A percentile compares a stretch with the other conserved stretches of the same genome.
Conservation (phyloP, 805 yeast species). For the Metahyphopichia silvanorum region DNA sequence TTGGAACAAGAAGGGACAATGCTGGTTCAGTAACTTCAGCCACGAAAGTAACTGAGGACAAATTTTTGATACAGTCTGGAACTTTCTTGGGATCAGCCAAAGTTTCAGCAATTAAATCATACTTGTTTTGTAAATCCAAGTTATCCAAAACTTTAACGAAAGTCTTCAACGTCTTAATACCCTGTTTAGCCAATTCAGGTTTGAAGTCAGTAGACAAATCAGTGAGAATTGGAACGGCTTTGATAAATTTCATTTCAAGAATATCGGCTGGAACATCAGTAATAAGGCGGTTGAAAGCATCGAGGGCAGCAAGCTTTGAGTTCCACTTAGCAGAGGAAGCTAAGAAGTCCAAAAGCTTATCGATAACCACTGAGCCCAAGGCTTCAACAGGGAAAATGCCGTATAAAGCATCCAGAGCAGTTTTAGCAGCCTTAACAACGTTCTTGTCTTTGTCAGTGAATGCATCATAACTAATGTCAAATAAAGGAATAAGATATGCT, state of each 20-base stretch:
- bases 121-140: slow-evolving; percentile 85
- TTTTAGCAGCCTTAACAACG: slow-evolving; percentile 83
- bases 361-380: slow-evolving; percentile 65
- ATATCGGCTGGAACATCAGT: slow-evolving; percentile 83
- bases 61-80: slow-evolving; percentile 81
- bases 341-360: slow-evolving; percentile 59
- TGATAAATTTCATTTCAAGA: slow-evolving; percentile 75
- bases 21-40: slow-evolving; percentile 99
- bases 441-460: slow-evolving; percentile 84
- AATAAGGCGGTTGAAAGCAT: slow-evolving; percentile 66
- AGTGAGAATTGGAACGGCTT: slow-evolving; percentile 78
- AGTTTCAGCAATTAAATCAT: slow-evolving; percentile 78
- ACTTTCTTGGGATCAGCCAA: slow-evolving; percentile 88
- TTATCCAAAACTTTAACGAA: slow-evolving; percentile 86
- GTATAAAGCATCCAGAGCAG: slow-evolving; percentile 67
- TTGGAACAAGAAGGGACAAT: slow-evolving; percentile 84
- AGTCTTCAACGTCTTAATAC: slow-evolving; percentile 62
- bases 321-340: slow-evolving; percentile 91
- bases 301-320: slow-evolving; percentile 77
- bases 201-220: slow-evolving; percentile 93
- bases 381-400: slow-evolving; percentile 77
- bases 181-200: slow-evolving; percentile 90
- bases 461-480: slow-evolving; percentile 64
- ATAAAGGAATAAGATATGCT: slow-evolving; percentile 63
- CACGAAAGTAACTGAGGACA: slow-evolving; percentile 92